Base-by-base conservation (phyloP, 179 eudicot species). In the Silene vulgaris region DNA sequence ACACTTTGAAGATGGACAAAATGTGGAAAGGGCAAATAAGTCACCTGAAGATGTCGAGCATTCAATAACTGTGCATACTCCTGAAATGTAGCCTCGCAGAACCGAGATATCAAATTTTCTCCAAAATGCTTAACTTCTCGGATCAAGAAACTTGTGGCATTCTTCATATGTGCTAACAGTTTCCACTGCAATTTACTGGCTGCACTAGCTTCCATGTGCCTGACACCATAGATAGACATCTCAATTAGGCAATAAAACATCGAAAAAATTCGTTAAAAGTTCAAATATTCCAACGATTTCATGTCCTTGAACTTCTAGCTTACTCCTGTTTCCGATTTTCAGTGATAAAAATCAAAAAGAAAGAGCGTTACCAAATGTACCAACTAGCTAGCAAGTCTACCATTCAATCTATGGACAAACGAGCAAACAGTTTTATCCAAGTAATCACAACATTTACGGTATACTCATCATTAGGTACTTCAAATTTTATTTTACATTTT, bases 41-140 rank as follows among this genome's bases (percentile, higher is more conserved):
- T 79, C 75, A 94, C 98, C 96, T 94, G 89, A 20, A 21, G 28
- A 60, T 83, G 20, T 77, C 82, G 87, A 84, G 80, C 86, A 72
- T 84, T 85, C 80, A 86, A 77, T 45, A 91, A 86, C 74, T 75
- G 79, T 19, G 66, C 75, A 76, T 86, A 84, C 76, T 86, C 91
- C 8, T 76, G 69, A 70, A 92, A 82, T 72, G 89, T 84, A 65
- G 80, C 84, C 13, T 63, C 48, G 62, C 83, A 87, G 74, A 92
- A 87, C 4, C 70, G 52, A 30, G 71, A 61, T 68, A 86, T 82
- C 86, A 90, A 62, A 59, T 84, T 82, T 72, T 72, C 85, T 60
- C 78, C 78, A 71, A 87, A 83, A 73, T 56, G 26, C 43, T 69
- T 64, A 14, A 74, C 56, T 63, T 89, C 91, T 63, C 76, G 87